Evolutionary conservation across 2,329 filamentous ascomycete genomes (phyloP), one percentile per base, ranked within the genome.

Genomic region (Coniochaeta sp.): DNA sequence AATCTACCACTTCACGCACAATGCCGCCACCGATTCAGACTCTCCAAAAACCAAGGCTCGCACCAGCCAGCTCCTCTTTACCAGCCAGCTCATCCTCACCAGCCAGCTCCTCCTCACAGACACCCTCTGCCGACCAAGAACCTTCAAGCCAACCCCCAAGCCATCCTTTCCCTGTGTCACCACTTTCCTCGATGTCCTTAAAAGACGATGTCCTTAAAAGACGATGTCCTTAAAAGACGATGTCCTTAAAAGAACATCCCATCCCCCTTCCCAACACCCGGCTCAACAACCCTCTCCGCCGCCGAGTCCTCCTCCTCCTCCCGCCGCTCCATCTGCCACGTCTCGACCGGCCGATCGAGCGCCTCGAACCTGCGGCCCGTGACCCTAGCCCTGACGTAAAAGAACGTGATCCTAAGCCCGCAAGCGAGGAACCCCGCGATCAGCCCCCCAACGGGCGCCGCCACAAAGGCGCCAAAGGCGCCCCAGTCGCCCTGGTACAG

Each of bases 381-480:
- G 16, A 69, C 58, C 67, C 76, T 85, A 10, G 86, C 80, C 56
- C 71, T 59, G 24, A 75, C 53, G 60, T 74, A 89, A 58, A 83
- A 80, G 49, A 79, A 77, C 0, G 68, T 65, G 35, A 91, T 65
- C 26, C 89, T 77, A 38, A 83, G 60, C 13, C 61, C 74, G 31
- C 87, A 76, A 5, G 85, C 86, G 2, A 73, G 78, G 38, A 83
- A 76, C 1, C 82, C 86, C 79, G 85, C 91, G 30, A 91, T 68
- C 16, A 92, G 61, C 20, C 86, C 86, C 1, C 89, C 89, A 2
- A 91, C 69, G 0, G 89, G 89, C 0, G 89, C 88, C 9, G 86
- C 87, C 4, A 92, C 84, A 61, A 92, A 94, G 4, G 88, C 87
- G 60, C 88, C 89, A 66, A 94, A 94, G 1, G 80, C 86, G 56